Percentiles rank a stretch among this genome's conserved stretches.
Conservation (phyloP, 371 early-diverging fungal species). For the Mucor mucedo region DNA sequence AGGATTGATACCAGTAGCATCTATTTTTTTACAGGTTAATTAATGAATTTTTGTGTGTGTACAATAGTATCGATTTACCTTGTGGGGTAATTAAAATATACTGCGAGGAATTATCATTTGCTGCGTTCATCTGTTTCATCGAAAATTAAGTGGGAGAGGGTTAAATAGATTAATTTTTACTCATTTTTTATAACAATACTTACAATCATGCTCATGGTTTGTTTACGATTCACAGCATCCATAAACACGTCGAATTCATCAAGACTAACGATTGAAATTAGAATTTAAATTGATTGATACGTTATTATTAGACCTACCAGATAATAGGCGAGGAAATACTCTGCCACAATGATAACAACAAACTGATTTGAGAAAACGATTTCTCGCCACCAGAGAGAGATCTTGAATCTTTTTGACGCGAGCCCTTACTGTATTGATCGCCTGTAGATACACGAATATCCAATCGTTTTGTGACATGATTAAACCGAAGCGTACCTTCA, state of each 20-base stretch:
- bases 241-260: constrained; percentile 99
- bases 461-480: constrained; percentile 76
- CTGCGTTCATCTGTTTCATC: constrained; percentile 67
- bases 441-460: constrained; percentile 59
- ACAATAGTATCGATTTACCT: constrained; percentile 38
- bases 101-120: constrained; percentile 78
- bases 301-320: constrained; percentile 54
- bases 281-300: background rate
- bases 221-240: constrained; percentile 97
- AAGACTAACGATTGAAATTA: constrained; percentile 54
- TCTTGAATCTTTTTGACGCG: constrained; percentile 81
- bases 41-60: constrained; percentile 29
- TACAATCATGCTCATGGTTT: constrained; percentile 86
- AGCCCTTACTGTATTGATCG: constrained; percentile 49
- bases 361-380: constrained; percentile 97
- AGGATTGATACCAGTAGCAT: constrained; percentile 62
- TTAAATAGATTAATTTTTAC: background rate
- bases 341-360: constrained; percentile 97
- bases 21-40: constrained; percentile 26
- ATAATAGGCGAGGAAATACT: constrained; percentile 94
- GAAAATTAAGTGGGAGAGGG: no score
- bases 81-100: constrained; percentile 97
- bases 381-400: constrained; percentile 99
- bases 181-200: constrained; percentile 1
- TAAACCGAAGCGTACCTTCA: constrained; percentile 83